Evolutionary conservation across 1,139 yeast genomes (phyloP).

Genomic region (Debaryomycetaceae sp.): DNA sequence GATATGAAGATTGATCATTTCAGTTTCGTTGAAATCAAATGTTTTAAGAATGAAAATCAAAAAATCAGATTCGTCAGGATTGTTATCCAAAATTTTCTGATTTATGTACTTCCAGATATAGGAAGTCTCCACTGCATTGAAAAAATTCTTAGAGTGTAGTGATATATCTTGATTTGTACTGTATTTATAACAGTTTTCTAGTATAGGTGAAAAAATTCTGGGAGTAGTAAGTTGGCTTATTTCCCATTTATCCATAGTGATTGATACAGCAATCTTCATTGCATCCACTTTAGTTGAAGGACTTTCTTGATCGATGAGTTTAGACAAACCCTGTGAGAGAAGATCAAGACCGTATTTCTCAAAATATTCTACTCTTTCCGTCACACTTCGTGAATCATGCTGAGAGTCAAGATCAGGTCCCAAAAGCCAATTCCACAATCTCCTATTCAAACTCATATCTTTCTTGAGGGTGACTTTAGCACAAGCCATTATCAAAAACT

Average conservation of each 20-base stretch:
- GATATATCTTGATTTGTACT: conserved; percentile 40
- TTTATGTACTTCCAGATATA: conserved; percentile 71
- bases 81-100: conserved; percentile 11
- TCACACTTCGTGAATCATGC: conserved; percentile 6
- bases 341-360: conserved; percentile 48
- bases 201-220: conserved; percentile 59
- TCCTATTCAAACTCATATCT: conserved; percentile 90
- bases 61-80: conserved; percentile 32
- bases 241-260: conserved; percentile 92
- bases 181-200: conserved; percentile 31
- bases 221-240: conserved; percentile 75
- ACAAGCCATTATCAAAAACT: conserved; percentile 58
- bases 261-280: conserved; percentile 56
- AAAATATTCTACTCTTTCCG: conserved; percentile 54
- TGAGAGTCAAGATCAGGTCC: conserved; percentile 55
- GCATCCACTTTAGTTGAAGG: conserved; percentile 42
- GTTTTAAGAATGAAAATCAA: conserved; percentile 56
- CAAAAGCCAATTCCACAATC: conserved; percentile 88
- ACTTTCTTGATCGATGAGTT: conserved; percentile 36
- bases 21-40: conserved; percentile 81
- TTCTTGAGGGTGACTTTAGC: conserved; percentile 67
- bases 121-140: conserved; percentile 80
- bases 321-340: conserved; percentile 51
- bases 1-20: conserved; percentile 70
- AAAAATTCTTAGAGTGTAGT: conserved; percentile 60